Base-by-base conservation (phyloP, 164 flowering plant species). In the Liquidambar formosana region DNA sequence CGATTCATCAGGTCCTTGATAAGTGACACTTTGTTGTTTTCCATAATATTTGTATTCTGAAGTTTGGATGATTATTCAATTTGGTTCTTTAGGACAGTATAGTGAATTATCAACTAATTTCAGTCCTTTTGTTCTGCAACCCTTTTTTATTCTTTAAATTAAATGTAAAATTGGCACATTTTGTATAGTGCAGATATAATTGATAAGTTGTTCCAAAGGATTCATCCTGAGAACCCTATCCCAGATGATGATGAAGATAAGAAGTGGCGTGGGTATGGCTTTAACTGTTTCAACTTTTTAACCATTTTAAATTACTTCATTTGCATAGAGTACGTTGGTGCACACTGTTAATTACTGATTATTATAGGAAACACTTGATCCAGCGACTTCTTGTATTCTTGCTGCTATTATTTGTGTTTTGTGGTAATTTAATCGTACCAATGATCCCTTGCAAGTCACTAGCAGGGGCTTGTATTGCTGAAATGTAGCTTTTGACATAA, bases 1-100 rank as follows among this genome's bases (percentile, higher is more conserved):
- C 19, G 91, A 93, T 69, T 95, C 98, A 27, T 91, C 99, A 89
- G 99, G 99, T 93, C 61, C 18, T 38, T 72, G 33, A 10, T 11
- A 15, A 13, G 46, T 63, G 72, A 19, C 21, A 3, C 23, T 18
- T 65, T 10, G 14, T 16, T 57, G 25, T 28, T 43, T 43, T 64
- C 5, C 18, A 26, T 53, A 23, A 22, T 28, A 8, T 38, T n/a
- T 62, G 21, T 26, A 46, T 28, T 45, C 52, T 47, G 26, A 8
- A 64, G 1, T 25, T 25, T 64, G 28, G 22, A 33, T 18, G 18
- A 21, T 25, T 22, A 33, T 12, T 2, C 54, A 19, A 16, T 8
- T 23, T 23, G 16, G 8, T n/a, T 49, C 26, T 56, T 48, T 19
- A 9, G 10, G 49, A 46, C 28, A 15, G 14, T 10, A 14, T 0